Evolutionary conservation across 1,139 yeast species (phyloP).

Genomic region (Suhomyces yuchorum): DNA sequence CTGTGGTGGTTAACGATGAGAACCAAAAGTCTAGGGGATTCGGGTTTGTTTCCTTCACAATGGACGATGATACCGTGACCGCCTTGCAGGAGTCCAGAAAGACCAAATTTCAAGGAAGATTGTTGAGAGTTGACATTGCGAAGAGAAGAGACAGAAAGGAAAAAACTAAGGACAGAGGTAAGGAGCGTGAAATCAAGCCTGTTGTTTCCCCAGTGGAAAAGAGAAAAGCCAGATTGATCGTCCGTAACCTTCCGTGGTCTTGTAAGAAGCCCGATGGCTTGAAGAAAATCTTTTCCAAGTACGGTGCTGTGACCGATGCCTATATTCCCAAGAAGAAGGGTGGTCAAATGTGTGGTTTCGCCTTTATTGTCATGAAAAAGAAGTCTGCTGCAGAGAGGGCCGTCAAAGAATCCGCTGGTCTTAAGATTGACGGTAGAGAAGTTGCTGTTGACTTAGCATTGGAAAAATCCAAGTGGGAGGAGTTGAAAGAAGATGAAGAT

Average conservation of each 20-base stretch:
- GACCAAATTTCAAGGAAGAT: constrained; percentile 63
- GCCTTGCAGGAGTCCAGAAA: constrained; percentile 75
- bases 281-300: constrained; percentile 69
- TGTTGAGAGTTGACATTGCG: constrained; percentile 82
- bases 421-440: constrained; percentile 85
- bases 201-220: constrained; percentile 48
- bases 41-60: constrained; percentile 90
- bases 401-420: constrained; percentile 67
- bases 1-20: constrained; percentile 82
- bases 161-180: constrained; percentile 47
- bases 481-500: constrained; percentile 38
- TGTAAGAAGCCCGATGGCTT: constrained; percentile 75
- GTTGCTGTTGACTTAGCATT: constrained; percentile 95
- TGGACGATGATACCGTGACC: constrained; percentile 78
- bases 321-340: constrained; percentile 85
- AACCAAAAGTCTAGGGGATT: constrained; percentile 83
- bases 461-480: constrained; percentile 81
- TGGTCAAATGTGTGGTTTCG: constrained; percentile 94
- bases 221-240: constrained; percentile 79
- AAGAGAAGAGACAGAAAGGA: constrained; percentile 84
- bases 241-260: constrained; percentile 96
- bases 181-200: constrained; percentile 22
- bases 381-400: constrained; percentile 79
- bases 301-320: constrained; percentile 87
- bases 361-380: constrained; percentile 88